Percentiles rank a stretch among this genome's conserved stretches.
Evolutionary conservation across 805 yeast species (phyloP).

Genomic region (Candida ipomoeae): DNA sequence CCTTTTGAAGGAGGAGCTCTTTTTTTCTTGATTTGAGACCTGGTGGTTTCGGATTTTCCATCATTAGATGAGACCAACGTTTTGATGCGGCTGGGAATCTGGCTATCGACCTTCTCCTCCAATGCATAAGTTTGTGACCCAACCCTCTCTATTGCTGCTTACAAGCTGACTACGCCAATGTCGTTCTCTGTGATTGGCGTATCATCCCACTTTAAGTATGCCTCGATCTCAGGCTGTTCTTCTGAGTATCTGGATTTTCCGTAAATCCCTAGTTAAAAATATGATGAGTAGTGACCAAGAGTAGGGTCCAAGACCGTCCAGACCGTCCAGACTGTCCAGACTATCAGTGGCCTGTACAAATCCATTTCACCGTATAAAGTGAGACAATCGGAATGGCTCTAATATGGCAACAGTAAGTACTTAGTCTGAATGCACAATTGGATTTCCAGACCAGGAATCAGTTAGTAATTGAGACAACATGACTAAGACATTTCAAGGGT

Average conservation of each 20-base stretch:
- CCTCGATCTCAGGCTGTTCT: not conserved
- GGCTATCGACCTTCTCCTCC: slow-evolving; percentile 17
- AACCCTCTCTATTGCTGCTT: slow-evolving; percentile 19
- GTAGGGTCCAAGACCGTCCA: no score
- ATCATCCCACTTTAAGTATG: slow-evolving; percentile 22
- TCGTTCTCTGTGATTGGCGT: slow-evolving; percentile 25
- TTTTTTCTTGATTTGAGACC: slow-evolving; percentile 15
- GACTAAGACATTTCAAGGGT: no score
- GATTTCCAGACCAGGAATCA: no score
- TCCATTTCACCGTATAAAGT: no score
- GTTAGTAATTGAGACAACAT: no score
- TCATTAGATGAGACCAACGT: slow-evolving; percentile 8
- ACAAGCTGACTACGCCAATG: slow-evolving; percentile 26
- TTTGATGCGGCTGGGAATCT: slow-evolving; percentile 17
- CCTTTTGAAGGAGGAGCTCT: slow-evolving; percentile 15
- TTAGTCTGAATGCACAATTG: no score
- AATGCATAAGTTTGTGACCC: slow-evolving; percentile 18
- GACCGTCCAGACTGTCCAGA: no score
- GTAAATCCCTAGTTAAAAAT: slow-evolving; percentile 25
- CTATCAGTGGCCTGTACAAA: no score
- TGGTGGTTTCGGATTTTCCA: slow-evolving; percentile 14
- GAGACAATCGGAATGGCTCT: no score
- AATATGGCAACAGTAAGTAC: no score
- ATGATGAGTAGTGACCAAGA: not conserved
- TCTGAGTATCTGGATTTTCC: slow-evolving; percentile 1